These are phyloP conservation scores for Neophaeococcomyces aloes DNA, from an alignment of 2,329 filamentous ascomycete genomes.

Conservation along the genomic window DNA sequence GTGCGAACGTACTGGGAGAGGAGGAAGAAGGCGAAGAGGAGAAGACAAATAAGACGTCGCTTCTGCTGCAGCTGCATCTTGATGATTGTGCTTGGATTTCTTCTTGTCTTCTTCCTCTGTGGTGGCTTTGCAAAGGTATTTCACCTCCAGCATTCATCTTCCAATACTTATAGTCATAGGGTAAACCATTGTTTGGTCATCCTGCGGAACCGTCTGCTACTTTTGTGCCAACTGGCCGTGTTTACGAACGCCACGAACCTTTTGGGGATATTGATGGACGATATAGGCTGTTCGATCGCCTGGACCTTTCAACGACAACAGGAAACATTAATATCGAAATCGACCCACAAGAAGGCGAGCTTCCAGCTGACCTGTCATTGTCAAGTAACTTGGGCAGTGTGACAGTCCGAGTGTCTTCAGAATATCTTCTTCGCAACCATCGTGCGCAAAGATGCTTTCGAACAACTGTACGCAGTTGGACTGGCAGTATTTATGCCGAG, in stretches of 20 bases:
- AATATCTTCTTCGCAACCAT: not conserved
- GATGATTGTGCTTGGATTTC: not conserved
- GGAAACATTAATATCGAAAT: constrained; percentile 25
- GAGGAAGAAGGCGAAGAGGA: too few species aligned
- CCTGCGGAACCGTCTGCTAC: not conserved
- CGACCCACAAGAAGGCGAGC: constrained; percentile 26
- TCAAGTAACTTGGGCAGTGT: constrained; percentile 23
- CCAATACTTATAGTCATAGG: not conserved
- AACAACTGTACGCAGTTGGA: constrained; percentile 23
- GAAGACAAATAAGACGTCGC: too few species aligned
- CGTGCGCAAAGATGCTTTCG: constrained; percentile 10
- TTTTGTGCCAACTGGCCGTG: constrained; percentile 9
- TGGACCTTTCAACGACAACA: constrained; percentile 25
- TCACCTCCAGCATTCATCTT: not conserved
- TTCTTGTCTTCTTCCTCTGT: not conserved
- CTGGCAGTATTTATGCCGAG: constrained; percentile 28
- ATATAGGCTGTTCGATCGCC: constrained; percentile 26
- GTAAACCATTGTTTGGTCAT: not conserved
- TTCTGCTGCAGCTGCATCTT: too few species aligned
- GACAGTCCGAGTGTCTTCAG: constrained; percentile 16
- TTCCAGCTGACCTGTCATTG: constrained; percentile 24
- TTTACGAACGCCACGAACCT: constrained; percentile 17
- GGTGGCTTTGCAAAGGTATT: not conserved
- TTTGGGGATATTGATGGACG: constrained; percentile 22
- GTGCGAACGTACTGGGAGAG: too few species aligned